Conservation (phyloP, 176 grass and related monocot genomes). For the Musa schizocarpa region DNA sequence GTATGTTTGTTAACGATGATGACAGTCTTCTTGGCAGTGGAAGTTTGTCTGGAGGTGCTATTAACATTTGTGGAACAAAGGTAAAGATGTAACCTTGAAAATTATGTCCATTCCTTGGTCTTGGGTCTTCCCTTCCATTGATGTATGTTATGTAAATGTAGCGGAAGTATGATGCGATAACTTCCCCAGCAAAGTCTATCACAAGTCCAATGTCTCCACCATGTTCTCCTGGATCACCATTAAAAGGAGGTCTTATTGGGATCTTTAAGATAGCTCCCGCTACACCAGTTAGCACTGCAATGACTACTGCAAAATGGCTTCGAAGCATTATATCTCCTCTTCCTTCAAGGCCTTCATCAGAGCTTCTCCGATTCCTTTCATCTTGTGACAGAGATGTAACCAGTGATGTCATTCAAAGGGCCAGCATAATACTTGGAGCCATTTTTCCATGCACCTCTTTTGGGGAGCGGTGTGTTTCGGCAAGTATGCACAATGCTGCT, state of each 20-base stretch:
- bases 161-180: conserved; percentile 74
- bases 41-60: conserved; percentile 80
- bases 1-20: conserved; percentile 83
- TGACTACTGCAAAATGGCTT: conserved; percentile 98
- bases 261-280: conserved; percentile 57
- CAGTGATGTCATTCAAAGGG: conserved; percentile 48
- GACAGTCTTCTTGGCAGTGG: conserved; percentile 81
- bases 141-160: conserved; percentile 30
- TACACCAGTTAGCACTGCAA: conserved; percentile 87
- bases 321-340: conserved; percentile 68
- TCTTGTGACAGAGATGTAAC: conserved; percentile 67
- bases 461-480: conserved; percentile 39
- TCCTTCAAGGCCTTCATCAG: conserved; percentile 56
- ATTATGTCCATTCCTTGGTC: not conserved
- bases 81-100: conserved; percentile 26
- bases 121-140: not conserved
- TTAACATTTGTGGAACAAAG: conserved; percentile 75
- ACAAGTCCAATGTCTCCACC: conserved; percentile 79
- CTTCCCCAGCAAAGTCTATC: conserved; percentile 78
- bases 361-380: conserved; percentile 65
- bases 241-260: conserved; percentile 8
- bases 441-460: conserved; percentile 71
- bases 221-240: conserved; percentile 49
- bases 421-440: conserved; percentile 77
- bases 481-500: conserved; percentile 39